Percentiles rank a stretch among this genome's conserved stretches.
Conservation (phyloP, 345 rosid species). For the Cochlearia excelsa region DNA sequence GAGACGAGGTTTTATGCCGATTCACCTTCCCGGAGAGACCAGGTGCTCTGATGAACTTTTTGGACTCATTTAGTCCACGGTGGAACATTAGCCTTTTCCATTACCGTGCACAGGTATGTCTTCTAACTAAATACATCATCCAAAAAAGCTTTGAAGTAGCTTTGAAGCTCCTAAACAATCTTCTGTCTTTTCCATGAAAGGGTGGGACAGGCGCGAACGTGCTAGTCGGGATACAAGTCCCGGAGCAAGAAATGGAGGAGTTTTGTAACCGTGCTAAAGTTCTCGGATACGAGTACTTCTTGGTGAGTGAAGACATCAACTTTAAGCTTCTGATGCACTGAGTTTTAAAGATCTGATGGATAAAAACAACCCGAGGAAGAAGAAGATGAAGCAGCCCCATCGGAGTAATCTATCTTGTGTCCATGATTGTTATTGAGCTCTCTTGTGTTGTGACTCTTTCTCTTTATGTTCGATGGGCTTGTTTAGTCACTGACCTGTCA, state of each 20-base stretch:
- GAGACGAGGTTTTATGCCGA: constrained; percentile 77
- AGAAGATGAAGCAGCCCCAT: constrained; percentile 8
- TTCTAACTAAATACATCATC: background rate
- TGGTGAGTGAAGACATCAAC: constrained; percentile 59
- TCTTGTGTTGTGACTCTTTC: background rate
- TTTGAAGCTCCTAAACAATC: constrained; percentile 14
- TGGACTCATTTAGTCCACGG: constrained; percentile 83
- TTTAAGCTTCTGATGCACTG: constrained; percentile 78
- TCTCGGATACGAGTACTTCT: constrained; percentile 69
- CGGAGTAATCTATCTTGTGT: background rate
- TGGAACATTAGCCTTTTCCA: constrained; percentile 97
- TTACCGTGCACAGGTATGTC: constrained; percentile 77
- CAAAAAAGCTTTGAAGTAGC: background rate
- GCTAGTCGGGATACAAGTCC: constrained; percentile 79
- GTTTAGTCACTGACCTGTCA: too few species aligned
- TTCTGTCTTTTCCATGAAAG: constrained; percentile 38
- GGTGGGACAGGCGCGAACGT: constrained; percentile 96
- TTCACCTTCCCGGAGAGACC: constrained; percentile 94
- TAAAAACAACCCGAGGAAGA: constrained; percentile 7
- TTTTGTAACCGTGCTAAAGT: constrained; percentile 47
- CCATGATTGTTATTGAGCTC: constrained; percentile 17
- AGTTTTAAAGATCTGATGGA: constrained; percentile 10
- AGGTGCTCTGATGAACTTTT: constrained; percentile 90
- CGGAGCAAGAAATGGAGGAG: constrained; percentile 54
- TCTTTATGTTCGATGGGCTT: background rate